A percentile compares a stretch with the other conserved stretches of the same genome.
These are phyloP conservation scores for Phyllosticta citribraziliensis DNA, from an alignment of 2,329 filamentous ascomycete genomes.

Conservation along the genomic window DNA sequence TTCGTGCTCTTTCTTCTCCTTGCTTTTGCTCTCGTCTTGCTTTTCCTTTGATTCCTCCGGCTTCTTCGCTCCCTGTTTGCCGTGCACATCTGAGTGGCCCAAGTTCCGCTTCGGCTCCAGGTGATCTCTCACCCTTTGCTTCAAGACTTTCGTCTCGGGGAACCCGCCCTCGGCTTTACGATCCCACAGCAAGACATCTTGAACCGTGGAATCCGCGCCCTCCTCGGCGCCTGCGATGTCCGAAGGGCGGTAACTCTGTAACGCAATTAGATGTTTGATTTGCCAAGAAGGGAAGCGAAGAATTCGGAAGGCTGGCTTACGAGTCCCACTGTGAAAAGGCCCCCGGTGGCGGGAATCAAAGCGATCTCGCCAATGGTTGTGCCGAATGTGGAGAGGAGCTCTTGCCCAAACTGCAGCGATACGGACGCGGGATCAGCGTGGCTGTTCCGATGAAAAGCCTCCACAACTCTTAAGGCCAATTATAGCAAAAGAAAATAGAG, in stretches of 20 bases:
- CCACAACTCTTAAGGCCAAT: slow-evolving; percentile 12
- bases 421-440: slow-evolving; percentile 1
- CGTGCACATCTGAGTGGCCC: slow-evolving; percentile 53
- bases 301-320: background rate
- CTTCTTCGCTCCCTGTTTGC: slow-evolving; percentile 22
- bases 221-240: slow-evolving; percentile 1
- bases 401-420: slow-evolving; percentile 72
- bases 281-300: background rate
- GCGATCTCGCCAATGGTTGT: slow-evolving; percentile 78
- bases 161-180: slow-evolving; percentile 80
- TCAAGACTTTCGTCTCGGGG: slow-evolving; percentile 86
- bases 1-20: slow-evolving; percentile 7
- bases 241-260: slow-evolving; percentile 3
- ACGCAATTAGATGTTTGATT: background rate
- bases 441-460: slow-evolving; percentile 13
- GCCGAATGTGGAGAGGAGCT: slow-evolving; percentile 86
- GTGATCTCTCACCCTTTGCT: slow-evolving; percentile 71
- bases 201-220: slow-evolving; percentile 18
- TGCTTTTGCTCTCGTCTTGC: background rate
- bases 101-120: slow-evolving; percentile 69
- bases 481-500: background rate
- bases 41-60: background rate
- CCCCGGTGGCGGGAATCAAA: slow-evolving; percentile 75
- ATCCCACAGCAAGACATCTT: slow-evolving; percentile 68
- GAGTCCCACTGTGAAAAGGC: slow-evolving; percentile 69